These are phyloP conservation scores for Hippophae gyantsensis DNA, from an alignment of 306 rosid genomes.

Conservation along the genomic window DNA sequence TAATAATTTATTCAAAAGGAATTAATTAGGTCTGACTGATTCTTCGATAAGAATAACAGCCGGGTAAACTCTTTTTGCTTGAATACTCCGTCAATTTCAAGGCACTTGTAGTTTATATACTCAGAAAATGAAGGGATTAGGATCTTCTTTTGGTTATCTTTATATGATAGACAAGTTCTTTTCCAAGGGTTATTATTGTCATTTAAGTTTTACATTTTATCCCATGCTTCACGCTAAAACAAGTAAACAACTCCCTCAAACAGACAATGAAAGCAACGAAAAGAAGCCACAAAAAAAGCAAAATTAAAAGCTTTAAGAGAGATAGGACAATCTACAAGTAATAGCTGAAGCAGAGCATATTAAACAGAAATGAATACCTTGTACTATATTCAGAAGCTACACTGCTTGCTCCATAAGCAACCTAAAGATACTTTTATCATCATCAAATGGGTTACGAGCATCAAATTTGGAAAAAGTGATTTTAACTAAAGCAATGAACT, in stretches of 20 bases:
- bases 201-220: neutral
- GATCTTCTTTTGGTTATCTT: too few relatives aligned
- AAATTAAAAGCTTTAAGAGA: conserved; percentile 1
- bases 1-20: conserved; percentile 2
- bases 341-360: conserved; percentile 21
- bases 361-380: conserved; percentile 27
- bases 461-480: too few relatives aligned
- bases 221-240: conserved; percentile 40
- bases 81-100: conserved; percentile 35
- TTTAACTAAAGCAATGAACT: too few relatives aligned
- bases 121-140: conserved; percentile 8
- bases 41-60: conserved; percentile 39
- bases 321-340: conserved; percentile 23
- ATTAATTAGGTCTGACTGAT: conserved; percentile 32
- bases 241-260: conserved; percentile 16
- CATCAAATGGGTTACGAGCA: neutral
- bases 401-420: conserved; percentile 36
- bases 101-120: conserved; percentile 14
- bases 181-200: too few relatives aligned
- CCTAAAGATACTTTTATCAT: neutral
- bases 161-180: too few relatives aligned
- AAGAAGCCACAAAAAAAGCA: neutral
- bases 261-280: conserved; percentile 10
- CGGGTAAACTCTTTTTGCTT: conserved; percentile 14
- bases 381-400: conserved; percentile 29